Percentiles rank a stretch among this genome's conserved stretches.
phyloP scores from a whole-genome alignment of 1,139 yeast species.

The Martiniozyma asiatica region DNA sequence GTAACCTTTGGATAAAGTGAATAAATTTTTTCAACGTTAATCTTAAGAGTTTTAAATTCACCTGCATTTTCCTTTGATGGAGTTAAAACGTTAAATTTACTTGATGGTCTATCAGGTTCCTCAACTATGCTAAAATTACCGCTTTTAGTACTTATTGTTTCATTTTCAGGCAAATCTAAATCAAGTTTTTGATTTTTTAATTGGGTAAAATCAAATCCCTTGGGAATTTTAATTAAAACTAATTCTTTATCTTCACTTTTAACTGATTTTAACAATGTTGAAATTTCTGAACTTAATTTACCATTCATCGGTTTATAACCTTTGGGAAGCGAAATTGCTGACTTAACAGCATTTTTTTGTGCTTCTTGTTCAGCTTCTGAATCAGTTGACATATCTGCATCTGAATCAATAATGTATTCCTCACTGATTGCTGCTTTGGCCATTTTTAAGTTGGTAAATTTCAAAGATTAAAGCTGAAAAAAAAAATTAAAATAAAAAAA shows the following conservation, averaged over 20 bases:
- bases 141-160: too few species aligned
- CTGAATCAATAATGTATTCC: slow-evolving; percentile 20
- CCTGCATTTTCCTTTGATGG: slow-evolving; percentile 3
- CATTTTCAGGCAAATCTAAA: too few species aligned
- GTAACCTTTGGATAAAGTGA: too few species aligned
- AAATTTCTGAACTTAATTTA: too few species aligned
- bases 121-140: too few species aligned
- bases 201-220: slow-evolving; percentile 2
- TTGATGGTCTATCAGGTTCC: slow-evolving; percentile 10
- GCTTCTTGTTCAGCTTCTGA: slow-evolving; percentile 5
- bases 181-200: slow-evolving; percentile 1
- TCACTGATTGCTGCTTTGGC: slow-evolving; percentile 16
- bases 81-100: slow-evolving; percentile 6
- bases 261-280: too few species aligned
- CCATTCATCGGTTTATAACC: slow-evolving; percentile 2
- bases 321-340: slow-evolving; percentile 3
- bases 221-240: slow-evolving; percentile 4
- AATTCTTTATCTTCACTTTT: slow-evolving; percentile 1
- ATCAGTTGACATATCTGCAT: slow-evolving; percentile 15
- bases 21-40: slow-evolving; percentile 4
- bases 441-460: too few species aligned
- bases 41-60: not conserved
- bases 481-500: not conserved
- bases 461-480: too few species aligned
- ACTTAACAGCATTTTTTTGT: slow-evolving; percentile 8